Evolutionary conservation across 2,329 filamentous ascomycete genomes (phyloP).

Genomic region (Pyricularia sp.): DNA sequence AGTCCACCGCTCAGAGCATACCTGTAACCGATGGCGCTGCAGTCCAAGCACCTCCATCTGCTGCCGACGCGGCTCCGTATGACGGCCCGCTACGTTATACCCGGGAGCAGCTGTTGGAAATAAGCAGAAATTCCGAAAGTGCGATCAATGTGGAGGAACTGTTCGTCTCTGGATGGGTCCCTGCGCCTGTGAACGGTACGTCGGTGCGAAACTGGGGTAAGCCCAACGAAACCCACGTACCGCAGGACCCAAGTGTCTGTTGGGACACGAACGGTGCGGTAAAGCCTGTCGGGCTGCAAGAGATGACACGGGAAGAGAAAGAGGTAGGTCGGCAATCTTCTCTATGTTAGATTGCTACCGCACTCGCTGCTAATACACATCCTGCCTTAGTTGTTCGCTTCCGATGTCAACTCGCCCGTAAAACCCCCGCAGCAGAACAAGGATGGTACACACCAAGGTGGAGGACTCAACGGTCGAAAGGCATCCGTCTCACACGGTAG

Average conservation of each 20-base stretch:
- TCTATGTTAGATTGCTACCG: not conserved
- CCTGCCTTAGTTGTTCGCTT: slow-evolving; percentile 57
- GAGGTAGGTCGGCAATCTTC: slow-evolving; percentile 31
- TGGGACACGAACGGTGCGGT: slow-evolving; percentile 70
- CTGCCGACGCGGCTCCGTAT: slow-evolving; percentile 30
- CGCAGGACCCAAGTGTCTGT: slow-evolving; percentile 80
- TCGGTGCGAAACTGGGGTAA: slow-evolving; percentile 65
- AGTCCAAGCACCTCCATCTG: slow-evolving; percentile 18
- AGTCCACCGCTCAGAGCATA: slow-evolving; percentile 6
- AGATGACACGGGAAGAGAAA: slow-evolving; percentile 56
- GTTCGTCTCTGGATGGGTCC: slow-evolving; percentile 72
- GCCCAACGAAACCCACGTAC: slow-evolving; percentile 60
- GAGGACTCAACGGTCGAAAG: slow-evolving; percentile 63
- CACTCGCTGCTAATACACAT: slow-evolving; percentile 12
- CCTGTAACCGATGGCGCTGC: slow-evolving; percentile 11
- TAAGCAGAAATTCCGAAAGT: slow-evolving; percentile 48
- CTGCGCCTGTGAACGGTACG: slow-evolving; percentile 58
- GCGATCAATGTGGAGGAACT: slow-evolving; percentile 56
- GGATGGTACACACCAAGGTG: slow-evolving; percentile 45
- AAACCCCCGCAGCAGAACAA: slow-evolving; percentile 77
- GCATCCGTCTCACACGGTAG: slow-evolving; percentile 68
- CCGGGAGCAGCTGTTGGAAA: slow-evolving; percentile 67
- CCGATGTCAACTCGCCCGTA: slow-evolving; percentile 86
- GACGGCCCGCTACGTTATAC: slow-evolving; percentile 55
- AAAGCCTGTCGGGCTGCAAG: slow-evolving; percentile 62